These are phyloP conservation scores for Mortierella sp. DNA, from an alignment of 371 early-diverging fungal species.

Conservation along the genomic window DNA sequence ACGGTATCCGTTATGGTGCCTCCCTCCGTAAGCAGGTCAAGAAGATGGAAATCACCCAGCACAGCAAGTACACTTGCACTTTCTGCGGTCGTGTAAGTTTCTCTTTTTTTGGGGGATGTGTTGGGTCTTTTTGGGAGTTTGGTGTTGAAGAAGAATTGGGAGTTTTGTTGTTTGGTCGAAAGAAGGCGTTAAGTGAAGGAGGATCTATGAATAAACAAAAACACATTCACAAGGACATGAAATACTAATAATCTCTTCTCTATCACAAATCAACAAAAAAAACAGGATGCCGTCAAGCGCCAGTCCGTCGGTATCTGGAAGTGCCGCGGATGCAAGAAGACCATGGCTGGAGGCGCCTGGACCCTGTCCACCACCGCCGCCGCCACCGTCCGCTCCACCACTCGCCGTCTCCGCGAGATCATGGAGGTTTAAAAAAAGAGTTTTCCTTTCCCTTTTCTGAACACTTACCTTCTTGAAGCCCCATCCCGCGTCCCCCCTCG, in stretches of 20 bases:
- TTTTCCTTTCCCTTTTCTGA: not conserved
- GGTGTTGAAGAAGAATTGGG: too few species aligned
- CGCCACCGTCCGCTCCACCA: constrained; percentile 91
- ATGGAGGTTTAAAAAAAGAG: constrained; percentile 89
- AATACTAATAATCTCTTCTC: too few species aligned
- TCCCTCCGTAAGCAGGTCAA: constrained; percentile 99
- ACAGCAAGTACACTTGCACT: constrained; percentile 99
- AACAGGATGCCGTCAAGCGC: constrained; percentile 95
- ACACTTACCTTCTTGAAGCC: not conserved
- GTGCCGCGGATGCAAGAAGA: constrained; percentile 98
- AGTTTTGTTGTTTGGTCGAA: not conserved
- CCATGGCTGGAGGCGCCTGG: constrained; percentile 99
- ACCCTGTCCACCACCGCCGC: constrained; percentile 95
- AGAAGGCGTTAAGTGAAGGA: not conserved
- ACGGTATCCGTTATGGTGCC: constrained; percentile 99
- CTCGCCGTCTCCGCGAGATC: constrained; percentile 98
- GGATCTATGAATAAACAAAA: too few species aligned
- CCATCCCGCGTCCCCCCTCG: not conserved
- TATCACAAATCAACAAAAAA: too few species aligned
- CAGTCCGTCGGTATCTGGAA: constrained; percentile 99
- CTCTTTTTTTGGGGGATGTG: too few species aligned
- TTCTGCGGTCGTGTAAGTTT: constrained; percentile 97
- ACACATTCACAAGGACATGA: not conserved
- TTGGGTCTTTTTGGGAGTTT: not conserved
- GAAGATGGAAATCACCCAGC: constrained; percentile 99